These are phyloP conservation scores for Xylaria multiplex DNA, from an alignment of 2,329 filamentous ascomycete species.

Conservation along the genomic window DNA sequence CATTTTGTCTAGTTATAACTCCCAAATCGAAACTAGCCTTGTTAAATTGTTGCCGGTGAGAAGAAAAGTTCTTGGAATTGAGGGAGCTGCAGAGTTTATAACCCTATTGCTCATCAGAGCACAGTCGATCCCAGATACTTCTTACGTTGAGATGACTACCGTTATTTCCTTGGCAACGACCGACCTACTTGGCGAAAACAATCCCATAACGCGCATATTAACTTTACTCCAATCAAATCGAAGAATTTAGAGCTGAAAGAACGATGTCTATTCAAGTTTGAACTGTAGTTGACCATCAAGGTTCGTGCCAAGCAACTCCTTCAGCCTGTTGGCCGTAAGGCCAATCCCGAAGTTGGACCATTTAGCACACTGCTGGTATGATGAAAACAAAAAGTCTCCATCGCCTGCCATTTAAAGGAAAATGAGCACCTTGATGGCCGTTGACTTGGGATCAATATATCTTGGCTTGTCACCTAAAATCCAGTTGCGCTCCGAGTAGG, in stretches of 20 bases:
- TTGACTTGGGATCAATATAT: not conserved
- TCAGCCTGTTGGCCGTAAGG: not conserved
- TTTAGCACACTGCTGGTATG: not conserved
- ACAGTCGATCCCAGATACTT: not conserved
- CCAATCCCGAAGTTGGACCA: not conserved
- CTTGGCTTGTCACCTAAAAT: not conserved
- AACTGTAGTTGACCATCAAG: not conserved
- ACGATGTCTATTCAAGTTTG: not conserved
- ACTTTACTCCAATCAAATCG: not conserved
- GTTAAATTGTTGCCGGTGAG: no score
- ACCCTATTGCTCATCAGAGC: not conserved
- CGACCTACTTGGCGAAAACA: not conserved
- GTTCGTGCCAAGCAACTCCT: slow-evolving; percentile 1
- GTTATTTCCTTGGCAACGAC: not conserved
- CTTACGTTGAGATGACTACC: not conserved
- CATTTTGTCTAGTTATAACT: slow-evolving; percentile 1
- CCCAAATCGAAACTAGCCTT: not conserved
- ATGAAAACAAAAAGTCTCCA: not conserved
- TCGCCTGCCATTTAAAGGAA: not conserved
- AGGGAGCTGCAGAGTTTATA: not conserved
- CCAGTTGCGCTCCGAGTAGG: not conserved
- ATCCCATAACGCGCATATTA: not conserved
- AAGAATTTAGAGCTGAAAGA: not conserved
- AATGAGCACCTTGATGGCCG: slow-evolving; percentile 11
- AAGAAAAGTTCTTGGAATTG: not conserved